Base-by-base conservation (phyloP, 1,139 yeast genomes). In the Blastobotrys malaysiensis region DNA sequence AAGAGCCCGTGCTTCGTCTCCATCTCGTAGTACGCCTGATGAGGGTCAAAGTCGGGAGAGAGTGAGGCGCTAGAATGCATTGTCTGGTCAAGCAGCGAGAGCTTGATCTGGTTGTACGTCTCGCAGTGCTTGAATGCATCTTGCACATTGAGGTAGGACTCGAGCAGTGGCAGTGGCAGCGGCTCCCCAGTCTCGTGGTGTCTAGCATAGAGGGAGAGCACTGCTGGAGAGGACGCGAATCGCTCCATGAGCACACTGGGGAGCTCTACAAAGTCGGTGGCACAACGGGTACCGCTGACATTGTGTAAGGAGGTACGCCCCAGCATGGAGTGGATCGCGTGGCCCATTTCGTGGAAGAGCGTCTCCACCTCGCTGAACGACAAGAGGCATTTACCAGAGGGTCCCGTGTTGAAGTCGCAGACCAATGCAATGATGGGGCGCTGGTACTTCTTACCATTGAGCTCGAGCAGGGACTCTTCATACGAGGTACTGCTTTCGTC, bases 321-420 rank as follows among this genome's bases (percentile, higher is more conserved):
- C 26, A 93, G 74, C 97, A 93, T 91, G 5, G 97, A 89, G 69
- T 93, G 99, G 83, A 93, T 87, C 1, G 99, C 99, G 71, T 93
- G 99, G 0, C 99, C 99, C 96, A 93, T 90, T 70, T 93, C 99
- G 70, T 93, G 99, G 73, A 95, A 93, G 36, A 93, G 73, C 0
- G 99, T 93, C 65, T 91, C 96, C 4, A 93, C 91, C 65, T 95
- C 98, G 55, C 79, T 82, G 57, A 88, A 76, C 7, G 85, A 76
- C 45, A 93, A 72, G 22, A 88, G 73, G 49, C 84, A 77, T 18
- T 68, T 65, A 5, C 63, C 55, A 48, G 64, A 57, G 11, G 54
- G 47, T 11, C 62, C 61, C 1, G 59, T 59, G 46, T 73, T 74
- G 69, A 93, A 93, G 66, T 90, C 91, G 66, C 98, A 93, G 26